Conservation (phyloP, 2,329 filamentous ascomycete genomes). For the Claviceps sp. region DNA sequence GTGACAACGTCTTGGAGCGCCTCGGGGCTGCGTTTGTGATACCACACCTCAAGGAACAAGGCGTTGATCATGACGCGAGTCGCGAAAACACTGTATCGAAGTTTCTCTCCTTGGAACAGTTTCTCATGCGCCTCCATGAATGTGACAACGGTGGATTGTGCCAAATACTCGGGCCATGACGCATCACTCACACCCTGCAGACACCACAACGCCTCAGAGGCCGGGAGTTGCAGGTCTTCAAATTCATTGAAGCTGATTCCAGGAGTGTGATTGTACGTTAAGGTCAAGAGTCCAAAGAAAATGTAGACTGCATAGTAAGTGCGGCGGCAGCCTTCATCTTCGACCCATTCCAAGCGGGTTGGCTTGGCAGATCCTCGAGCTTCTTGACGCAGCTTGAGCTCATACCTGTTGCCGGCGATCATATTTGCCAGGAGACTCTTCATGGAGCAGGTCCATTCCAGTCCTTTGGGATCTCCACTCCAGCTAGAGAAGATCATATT, state of each 20-base stretch:
- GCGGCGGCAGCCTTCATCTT: slow-evolving; percentile 89
- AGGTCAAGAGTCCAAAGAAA: slow-evolving; percentile 87
- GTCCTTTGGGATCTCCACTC: slow-evolving; percentile 93
- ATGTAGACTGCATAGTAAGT: slow-evolving; percentile 99
- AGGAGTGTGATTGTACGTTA: slow-evolving; percentile 96
- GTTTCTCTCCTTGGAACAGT: slow-evolving; percentile 82
- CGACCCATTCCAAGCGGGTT: slow-evolving; percentile 81
- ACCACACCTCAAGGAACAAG: slow-evolving; percentile 96
- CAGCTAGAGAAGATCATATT: slow-evolving; percentile 99
- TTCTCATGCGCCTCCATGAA: slow-evolving; percentile 92
- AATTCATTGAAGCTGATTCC: slow-evolving; percentile 98
- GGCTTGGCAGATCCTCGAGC: slow-evolving; percentile 65
- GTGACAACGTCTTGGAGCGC: slow-evolving; percentile 93
- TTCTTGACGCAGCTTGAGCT: slow-evolving; percentile 85
- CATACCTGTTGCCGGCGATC: slow-evolving; percentile 94
- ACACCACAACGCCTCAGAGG: slow-evolving; percentile 91
- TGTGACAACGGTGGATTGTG: slow-evolving; percentile 59
- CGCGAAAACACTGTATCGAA: slow-evolving; percentile 90
- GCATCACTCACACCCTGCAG: slow-evolving; percentile 64
- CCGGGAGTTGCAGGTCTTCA: slow-evolving; percentile 81
- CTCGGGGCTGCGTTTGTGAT: slow-evolving; percentile 96
- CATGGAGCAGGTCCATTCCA: slow-evolving; percentile 98
- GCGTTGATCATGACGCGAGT: slow-evolving; percentile 98
- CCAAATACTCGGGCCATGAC: slow-evolving; percentile 70
- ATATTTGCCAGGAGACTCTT: slow-evolving; percentile 97